Base-by-base conservation (phyloP, 768 basidiomycete genomes). In the Crucibulum laeve region DNA sequence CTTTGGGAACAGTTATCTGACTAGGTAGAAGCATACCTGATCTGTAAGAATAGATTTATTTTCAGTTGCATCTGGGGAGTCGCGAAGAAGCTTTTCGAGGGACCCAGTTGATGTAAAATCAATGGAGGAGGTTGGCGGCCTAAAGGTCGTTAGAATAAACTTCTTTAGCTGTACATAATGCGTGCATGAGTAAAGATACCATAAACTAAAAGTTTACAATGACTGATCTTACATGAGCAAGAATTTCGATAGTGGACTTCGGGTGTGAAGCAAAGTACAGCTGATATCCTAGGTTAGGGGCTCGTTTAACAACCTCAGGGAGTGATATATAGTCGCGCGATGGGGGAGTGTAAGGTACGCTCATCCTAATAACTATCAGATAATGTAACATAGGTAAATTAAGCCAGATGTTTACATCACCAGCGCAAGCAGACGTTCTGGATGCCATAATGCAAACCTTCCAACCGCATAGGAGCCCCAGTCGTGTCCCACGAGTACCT, bases 401-500 rank as follows among this genome's bases (percentile, higher is more conserved):
- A 7, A n/a, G 62, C 77, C n/a, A n/a, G n/a, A n/a, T n/a, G n/a
- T n/a, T 49, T 61, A 85, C 88, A 81, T 64, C 0, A 74, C 69
- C 15, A 90, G 64, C 0, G 79, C 81, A 4, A 70, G 52, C 25
- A 86, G 49, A 25, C 85, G 71, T 11, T 79, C 63, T 0, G 89
- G 85, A 55, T 87, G 62, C 82, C 84, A 89, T 18, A 87, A 66
- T 8, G 84, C 80, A 52, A 91, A 82, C 17, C 87, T 70, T 33
- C 71, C 73, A 1, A 73, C 84, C 10, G 68, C 76, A 47, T 67
- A 76, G 2, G 84, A 66, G 4, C 89, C 89, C 88, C 88, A 91
- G 53, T 91, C 89, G 52, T 91, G 89, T 0, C 86, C 89, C 45
- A 89, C 69, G 44, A 89, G 62, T 8, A 87, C 70, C 83, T 75